Evolutionary conservation across 2,329 filamentous ascomycete species (phyloP).

Genomic region (Mycosphaerelloides madeirae): DNA sequence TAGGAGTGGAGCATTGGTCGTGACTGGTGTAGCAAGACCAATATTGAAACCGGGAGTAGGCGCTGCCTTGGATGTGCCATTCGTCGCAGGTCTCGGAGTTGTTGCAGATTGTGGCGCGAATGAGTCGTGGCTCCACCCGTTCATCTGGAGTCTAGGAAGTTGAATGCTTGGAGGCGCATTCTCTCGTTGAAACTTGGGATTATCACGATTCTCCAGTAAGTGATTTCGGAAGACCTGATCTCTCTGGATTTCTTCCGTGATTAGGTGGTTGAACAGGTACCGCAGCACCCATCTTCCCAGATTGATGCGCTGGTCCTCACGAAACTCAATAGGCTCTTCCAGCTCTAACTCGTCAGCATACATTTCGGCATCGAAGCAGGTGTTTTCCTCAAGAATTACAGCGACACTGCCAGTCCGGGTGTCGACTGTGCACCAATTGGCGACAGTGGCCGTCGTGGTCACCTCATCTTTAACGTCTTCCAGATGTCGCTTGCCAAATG

Average conservation of each 20-base stretch:
- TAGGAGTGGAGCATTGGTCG: conserved; percentile 33
- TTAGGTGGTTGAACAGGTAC: conserved; percentile 82
- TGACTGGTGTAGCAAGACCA: conserved; percentile 47
- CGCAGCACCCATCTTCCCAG: conserved; percentile 94
- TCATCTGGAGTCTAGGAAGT: conserved; percentile 41
- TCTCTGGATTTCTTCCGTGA: conserved; percentile 82
- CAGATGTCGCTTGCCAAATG: conserved; percentile 90
- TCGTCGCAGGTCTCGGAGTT: conserved; percentile 58
- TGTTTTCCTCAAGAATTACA: conserved; percentile 86
- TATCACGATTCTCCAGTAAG: conserved; percentile 59
- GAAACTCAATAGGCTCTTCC: conserved; percentile 70
- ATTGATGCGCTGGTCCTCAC: conserved; percentile 94
- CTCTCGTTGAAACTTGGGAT: conserved; percentile 50
- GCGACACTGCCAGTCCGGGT: conserved; percentile 87
- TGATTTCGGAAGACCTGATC: conserved; percentile 70
- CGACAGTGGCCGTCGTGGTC: conserved; percentile 82
- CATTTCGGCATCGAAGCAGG: conserved; percentile 95
- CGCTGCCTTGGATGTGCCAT: conserved; percentile 54
- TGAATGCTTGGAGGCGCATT: conserved; percentile 60
- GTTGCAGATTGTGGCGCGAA: conserved; percentile 45
- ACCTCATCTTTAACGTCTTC: conserved; percentile 85
- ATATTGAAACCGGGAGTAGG: conserved; percentile 74
- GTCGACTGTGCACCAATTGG: conserved; percentile 94
- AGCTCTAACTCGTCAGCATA: conserved; percentile 85
- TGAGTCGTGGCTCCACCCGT: conserved; percentile 40